phyloP scores from a whole-genome alignment of 108 stramenopile genomes.

The Skeletonema menzelii region DNA sequence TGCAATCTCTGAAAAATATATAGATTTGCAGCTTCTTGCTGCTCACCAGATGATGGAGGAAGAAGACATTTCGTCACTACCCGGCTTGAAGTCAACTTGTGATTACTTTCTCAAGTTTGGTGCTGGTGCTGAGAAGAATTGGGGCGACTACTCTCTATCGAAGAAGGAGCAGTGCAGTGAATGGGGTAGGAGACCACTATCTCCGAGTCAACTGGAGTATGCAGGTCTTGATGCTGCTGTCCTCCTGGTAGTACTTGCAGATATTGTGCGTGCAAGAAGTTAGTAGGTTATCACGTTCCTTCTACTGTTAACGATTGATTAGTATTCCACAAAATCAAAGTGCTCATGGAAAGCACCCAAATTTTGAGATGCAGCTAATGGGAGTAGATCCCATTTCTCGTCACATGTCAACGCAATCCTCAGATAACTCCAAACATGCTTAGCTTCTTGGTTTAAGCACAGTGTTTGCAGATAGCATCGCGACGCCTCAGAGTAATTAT shows the following conservation, averaged over 20 bases:
- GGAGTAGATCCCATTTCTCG: conserved; percentile 92
- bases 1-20: background rate
- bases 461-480: conserved; percentile 93
- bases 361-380: conserved; percentile 75
- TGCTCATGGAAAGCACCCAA: conserved; percentile 72
- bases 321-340: conserved; percentile 78
- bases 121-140: background rate
- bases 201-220: conserved; percentile 29
- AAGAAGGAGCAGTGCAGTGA: conserved; percentile 57
- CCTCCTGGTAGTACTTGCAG: conserved; percentile 25
- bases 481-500: conserved; percentile 85
- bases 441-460: conserved; percentile 87
- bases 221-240: conserved; percentile 47
- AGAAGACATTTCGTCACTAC: background rate
- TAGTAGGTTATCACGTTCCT: background rate
- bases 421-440: conserved; percentile 95
- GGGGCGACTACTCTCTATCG: conserved; percentile 16
- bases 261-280: conserved; percentile 13
- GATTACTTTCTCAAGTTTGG: conserved; percentile 21
- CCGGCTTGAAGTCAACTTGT: conserved; percentile 40
- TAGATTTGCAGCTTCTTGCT: conserved; percentile 40
- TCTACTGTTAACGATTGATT: background rate
- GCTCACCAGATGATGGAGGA: conserved; percentile 29
- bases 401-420: conserved; percentile 88
- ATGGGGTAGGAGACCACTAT: conserved; percentile 41